A percentile compares a stretch with the other conserved stretches of the same genome.
Evolutionary conservation across 768 basidiomycete species (phyloP).

Genomic region (Lactarius quietus): DNA sequence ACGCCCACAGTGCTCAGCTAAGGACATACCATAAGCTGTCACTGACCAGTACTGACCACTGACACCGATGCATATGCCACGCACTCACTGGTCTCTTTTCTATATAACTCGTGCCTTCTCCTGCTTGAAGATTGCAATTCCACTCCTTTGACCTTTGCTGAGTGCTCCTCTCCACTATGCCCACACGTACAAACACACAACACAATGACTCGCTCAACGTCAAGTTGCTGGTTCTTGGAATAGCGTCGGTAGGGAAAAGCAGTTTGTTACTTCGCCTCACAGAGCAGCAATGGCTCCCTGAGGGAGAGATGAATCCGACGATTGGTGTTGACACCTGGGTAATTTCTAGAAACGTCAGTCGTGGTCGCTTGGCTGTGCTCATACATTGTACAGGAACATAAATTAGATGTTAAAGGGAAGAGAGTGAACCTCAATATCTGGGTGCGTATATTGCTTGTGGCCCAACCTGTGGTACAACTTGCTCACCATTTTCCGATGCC

Average conservation of each 20-base stretch:
- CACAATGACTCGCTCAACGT: constrained; percentile 52
- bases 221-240: constrained; percentile 80
- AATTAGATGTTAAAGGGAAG: constrained; percentile 78
- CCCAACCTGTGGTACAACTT: neutral
- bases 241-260: constrained; percentile 88
- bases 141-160: neutral
- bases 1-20: neutral
- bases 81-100: too few species aligned
- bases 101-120: constrained; percentile 1
- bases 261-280: constrained; percentile 93
- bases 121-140: neutral
- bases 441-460: constrained; percentile 47
- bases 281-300: constrained; percentile 90
- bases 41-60: neutral
- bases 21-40: neutral
- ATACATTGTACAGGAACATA: constrained; percentile 56
- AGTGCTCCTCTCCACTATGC: neutral
- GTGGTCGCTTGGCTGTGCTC: neutral
- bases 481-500: neutral
- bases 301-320: constrained; percentile 81
- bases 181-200: neutral
- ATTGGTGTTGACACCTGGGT: constrained; percentile 84
- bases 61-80: neutral
- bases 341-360: constrained; percentile 37
- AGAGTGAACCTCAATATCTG: constrained; percentile 93